Conservation (phyloP, 2,329 filamentous ascomycete genomes). For the Alternaria sp. region DNA sequence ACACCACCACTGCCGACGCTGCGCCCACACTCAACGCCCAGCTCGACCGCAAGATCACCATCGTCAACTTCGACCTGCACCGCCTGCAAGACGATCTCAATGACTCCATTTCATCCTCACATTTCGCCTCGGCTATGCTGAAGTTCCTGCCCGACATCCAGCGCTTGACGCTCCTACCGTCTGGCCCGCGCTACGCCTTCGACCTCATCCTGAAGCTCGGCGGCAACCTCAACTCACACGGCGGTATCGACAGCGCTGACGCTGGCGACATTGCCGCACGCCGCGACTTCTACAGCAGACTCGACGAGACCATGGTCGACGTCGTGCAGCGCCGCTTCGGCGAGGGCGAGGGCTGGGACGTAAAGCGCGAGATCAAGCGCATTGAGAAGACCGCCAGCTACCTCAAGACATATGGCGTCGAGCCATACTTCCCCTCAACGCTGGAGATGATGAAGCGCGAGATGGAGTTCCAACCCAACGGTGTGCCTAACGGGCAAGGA, state of each 20-base stretch:
- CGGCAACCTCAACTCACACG: slow-evolving; percentile 65
- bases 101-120: slow-evolving; percentile 61
- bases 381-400: slow-evolving; percentile 65
- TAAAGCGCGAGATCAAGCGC: slow-evolving; percentile 62
- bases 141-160: slow-evolving; percentile 64
- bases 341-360: slow-evolving; percentile 62
- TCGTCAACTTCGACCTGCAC: slow-evolving; percentile 66
- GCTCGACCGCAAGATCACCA: slow-evolving; percentile 66
- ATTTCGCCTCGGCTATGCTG: slow-evolving; percentile 63
- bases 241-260: slow-evolving; percentile 60
- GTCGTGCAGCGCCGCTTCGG: slow-evolving; percentile 62
- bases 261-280: slow-evolving; percentile 59
- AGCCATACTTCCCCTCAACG: slow-evolving; percentile 63
- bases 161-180: slow-evolving; percentile 59
- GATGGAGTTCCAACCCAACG: slow-evolving; percentile 46
- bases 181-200: slow-evolving; percentile 60
- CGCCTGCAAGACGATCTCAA: slow-evolving; percentile 65
- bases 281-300: slow-evolving; percentile 59
- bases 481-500: slow-evolving; percentile 38
- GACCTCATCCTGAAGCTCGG: slow-evolving; percentile 65
- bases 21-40: slow-evolving; percentile 64
- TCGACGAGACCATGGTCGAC: slow-evolving; percentile 63
- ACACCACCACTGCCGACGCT: slow-evolving; percentile 58
- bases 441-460: slow-evolving; percentile 60
- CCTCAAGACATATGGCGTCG: slow-evolving; percentile 61